Percentiles rank a stretch among this genome's conserved stretches.
These are phyloP conservation scores for Papiliotrema fonsecae DNA, from an alignment of 1,284 basidiomycete species.

Conservation along the genomic window DNA sequence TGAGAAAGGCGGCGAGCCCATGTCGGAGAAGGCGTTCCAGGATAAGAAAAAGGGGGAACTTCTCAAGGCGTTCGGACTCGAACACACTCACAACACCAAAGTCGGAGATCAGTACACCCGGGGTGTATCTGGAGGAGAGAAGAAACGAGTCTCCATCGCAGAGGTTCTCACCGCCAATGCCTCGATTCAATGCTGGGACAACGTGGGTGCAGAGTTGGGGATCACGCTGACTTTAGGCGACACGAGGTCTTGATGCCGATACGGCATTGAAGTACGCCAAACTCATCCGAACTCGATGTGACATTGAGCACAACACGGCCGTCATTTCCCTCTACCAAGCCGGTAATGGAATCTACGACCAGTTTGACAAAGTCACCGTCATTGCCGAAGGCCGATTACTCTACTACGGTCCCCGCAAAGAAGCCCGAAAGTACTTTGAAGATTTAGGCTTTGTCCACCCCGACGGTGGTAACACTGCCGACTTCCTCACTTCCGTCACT, in stretches of 20 bases:
- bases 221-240: too few species aligned
- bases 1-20: constrained; percentile 20
- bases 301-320: constrained; percentile 67
- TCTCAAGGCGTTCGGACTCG: constrained; percentile 65
- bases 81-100: constrained; percentile 68
- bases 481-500: constrained; percentile 59
- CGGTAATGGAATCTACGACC: constrained; percentile 55
- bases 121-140: constrained; percentile 70
- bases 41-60: constrained; percentile 55
- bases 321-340: constrained; percentile 82
- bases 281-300: constrained; percentile 69
- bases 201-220: too few species aligned
- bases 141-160: constrained; percentile 65
- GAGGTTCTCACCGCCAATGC: constrained; percentile 62
- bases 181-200: constrained; percentile 64
- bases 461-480: constrained; percentile 50
- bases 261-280: constrained; percentile 76
- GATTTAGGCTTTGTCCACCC: constrained; percentile 63
- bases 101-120: constrained; percentile 71
- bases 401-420: constrained; percentile 68
- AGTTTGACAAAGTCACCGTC: constrained; percentile 67
- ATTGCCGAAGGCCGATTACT: constrained; percentile 75
- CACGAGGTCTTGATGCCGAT: constrained; percentile 67
- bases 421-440: constrained; percentile 75
- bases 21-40: constrained; percentile 51